Conservation (phyloP, 305 asterid genomes). For the Fraxinus velutina region DNA sequence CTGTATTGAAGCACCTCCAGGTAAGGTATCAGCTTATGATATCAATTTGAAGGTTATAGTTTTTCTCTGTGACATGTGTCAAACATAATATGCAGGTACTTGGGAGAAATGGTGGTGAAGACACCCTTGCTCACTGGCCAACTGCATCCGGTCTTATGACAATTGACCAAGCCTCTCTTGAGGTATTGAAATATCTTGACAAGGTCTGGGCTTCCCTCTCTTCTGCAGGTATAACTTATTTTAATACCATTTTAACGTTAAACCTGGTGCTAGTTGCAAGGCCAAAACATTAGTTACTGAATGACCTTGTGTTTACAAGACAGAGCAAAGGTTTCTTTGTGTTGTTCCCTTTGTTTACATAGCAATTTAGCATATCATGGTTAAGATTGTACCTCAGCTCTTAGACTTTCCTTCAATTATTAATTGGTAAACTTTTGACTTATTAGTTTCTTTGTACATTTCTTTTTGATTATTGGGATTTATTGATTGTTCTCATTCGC, state of each 20-base stretch:
- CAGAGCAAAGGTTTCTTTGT: not conserved
- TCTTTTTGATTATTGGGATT: not conserved
- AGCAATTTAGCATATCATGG: not conserved
- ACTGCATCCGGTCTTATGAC: conserved; percentile 67
- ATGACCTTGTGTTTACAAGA: not conserved
- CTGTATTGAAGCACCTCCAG: conserved; percentile 80
- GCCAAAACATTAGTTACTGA: not conserved
- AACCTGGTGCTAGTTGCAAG: conserved; percentile 17
- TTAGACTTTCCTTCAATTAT: not conserved
- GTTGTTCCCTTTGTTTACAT: not conserved
- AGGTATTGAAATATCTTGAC: conserved; percentile 71
- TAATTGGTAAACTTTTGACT: not conserved
- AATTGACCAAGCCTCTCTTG: conserved; percentile 83
- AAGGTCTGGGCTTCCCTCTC: conserved; percentile 70
- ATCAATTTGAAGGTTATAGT: conserved; percentile 18
- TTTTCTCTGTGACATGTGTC: conserved; percentile 22
- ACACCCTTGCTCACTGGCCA: conserved; percentile 96
- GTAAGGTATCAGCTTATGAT: conserved; percentile 36
- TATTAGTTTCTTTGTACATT: not conserved
- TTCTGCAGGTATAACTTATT: conserved; percentile 55
- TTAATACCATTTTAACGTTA: conserved; percentile 18
- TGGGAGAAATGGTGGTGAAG: conserved; percentile 87
- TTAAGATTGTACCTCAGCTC: not conserved
- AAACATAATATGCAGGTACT: conserved; percentile 45
- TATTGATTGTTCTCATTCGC: not conserved